A percentile compares a stretch with the other conserved stretches of the same genome.
Evolutionary conservation across 352 stramenopile species (phyloP).

Genomic region (Globisporangium irregulare): DNA sequence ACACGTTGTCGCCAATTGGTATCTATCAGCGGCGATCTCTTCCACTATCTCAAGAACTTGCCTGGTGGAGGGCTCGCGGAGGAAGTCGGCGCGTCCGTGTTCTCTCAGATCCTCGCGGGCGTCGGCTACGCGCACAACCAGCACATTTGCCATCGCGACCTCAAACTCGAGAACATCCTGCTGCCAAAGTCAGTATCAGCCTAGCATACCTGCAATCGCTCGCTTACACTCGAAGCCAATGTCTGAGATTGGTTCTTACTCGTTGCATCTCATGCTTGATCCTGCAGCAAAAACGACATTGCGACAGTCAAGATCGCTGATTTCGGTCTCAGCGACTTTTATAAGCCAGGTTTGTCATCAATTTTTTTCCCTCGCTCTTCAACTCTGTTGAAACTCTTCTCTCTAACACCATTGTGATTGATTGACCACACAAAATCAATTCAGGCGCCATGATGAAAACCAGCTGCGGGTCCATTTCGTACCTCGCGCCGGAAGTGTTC

Average conservation of each 20-base stretch:
- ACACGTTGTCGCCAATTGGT: not conserved
- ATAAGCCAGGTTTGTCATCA: too few species aligned
- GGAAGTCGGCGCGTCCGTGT: conserved; percentile 58
- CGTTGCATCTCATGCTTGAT: not conserved
- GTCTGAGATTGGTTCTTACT: not conserved
- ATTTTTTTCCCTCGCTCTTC: too few species aligned
- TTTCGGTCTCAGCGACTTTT: too few species aligned
- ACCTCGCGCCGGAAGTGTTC: conserved; percentile 86
- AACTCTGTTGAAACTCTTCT: too few species aligned
- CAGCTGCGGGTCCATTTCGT: conserved; percentile 85
- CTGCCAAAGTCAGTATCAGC: conserved; percentile 53
- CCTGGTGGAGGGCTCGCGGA: conserved; percentile 48
- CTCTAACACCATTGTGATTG: conserved; percentile 39
- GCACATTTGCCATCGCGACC: conserved; percentile 87
- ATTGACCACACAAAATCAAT: not conserved
- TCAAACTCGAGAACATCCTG: conserved; percentile 89
- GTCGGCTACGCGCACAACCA: conserved; percentile 88
- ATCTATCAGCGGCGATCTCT: conserved; percentile 61
- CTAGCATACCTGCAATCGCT: not conserved
- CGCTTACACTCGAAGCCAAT: not conserved
- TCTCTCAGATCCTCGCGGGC: conserved; percentile 75
- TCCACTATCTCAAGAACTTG: conserved; percentile 77
- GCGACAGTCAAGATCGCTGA: too few species aligned
- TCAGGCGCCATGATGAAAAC: conserved; percentile 81
- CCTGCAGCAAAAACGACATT: conserved; percentile 61